These are phyloP conservation scores for Teunomyces atbi DNA, from an alignment of 805 yeast genomes.

Conservation along the genomic window DNA sequence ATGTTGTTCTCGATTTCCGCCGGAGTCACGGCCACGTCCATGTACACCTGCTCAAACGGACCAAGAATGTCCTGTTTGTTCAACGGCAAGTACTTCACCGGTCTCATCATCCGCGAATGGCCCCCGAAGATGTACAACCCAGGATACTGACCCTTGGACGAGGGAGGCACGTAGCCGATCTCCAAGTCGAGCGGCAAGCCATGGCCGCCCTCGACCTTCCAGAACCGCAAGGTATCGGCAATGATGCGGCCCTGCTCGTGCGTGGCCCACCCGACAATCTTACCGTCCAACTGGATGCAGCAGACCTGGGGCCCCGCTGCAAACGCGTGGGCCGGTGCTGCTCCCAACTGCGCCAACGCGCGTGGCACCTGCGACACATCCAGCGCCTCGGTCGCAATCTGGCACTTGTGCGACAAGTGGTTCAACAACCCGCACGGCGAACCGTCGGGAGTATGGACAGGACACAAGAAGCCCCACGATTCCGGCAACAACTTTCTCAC, in stretches of 20 bases:
- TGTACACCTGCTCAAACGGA: conserved; percentile 96
- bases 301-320: conserved; percentile 87
- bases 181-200: conserved; percentile 86
- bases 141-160: conserved; percentile 94
- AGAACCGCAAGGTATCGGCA: conserved; percentile 85
- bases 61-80: conserved; percentile 86
- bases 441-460: conserved; percentile 99
- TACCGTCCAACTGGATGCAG: conserved; percentile 93
- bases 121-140: conserved; percentile 92
- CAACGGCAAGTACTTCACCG: conserved; percentile 86
- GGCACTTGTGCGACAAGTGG: conserved; percentile 95
- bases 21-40: conserved; percentile 94
- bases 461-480: conserved; percentile 98
- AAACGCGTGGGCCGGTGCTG: conserved; percentile 71
- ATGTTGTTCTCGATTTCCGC: conserved; percentile 77
- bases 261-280: conserved; percentile 89
- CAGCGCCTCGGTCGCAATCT: conserved; percentile 70
- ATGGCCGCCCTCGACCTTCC: conserved; percentile 83
- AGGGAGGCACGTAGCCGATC: conserved; percentile 95
- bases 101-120: conserved; percentile 92
- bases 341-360: conserved; percentile 71
- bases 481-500: conserved; percentile 96
- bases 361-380: conserved; percentile 73
- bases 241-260: conserved; percentile 83
- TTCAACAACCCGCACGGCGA: conserved; percentile 98